Conservation (phyloP, 2,329 filamentous ascomycete genomes). For the Paramyrothecium sp. region DNA sequence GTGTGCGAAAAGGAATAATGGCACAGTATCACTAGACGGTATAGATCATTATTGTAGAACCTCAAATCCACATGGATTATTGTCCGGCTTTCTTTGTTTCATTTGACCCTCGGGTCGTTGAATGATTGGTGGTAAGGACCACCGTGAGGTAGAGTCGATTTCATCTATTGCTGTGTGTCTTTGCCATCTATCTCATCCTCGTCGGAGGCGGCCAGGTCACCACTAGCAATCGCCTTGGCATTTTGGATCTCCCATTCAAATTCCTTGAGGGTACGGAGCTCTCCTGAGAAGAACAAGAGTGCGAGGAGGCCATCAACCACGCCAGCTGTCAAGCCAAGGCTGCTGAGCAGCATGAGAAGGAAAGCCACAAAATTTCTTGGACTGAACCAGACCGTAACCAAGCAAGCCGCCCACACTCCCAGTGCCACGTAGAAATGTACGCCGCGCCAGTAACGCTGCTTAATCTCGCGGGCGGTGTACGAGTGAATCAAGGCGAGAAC, state of each 20-base stretch:
- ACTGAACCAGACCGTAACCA: slow-evolving; percentile 84
- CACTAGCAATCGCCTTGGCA: slow-evolving; percentile 47
- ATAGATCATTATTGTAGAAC: background rate
- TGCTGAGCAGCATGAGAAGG: slow-evolving; percentile 74
- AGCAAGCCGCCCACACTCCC: slow-evolving; percentile 67
- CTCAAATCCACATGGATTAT: too few species aligned
- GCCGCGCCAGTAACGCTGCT: slow-evolving; percentile 70
- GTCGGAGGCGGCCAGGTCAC: slow-evolving; percentile 18
- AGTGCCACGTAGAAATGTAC: slow-evolving; percentile 71
- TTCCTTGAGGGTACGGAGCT: slow-evolving; percentile 80
- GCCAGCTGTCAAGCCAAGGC: slow-evolving; percentile 73
- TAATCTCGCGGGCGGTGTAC: slow-evolving; percentile 69
- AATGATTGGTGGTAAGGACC: background rate
- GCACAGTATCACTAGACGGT: background rate
- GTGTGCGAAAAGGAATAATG: background rate
- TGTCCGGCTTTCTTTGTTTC: too few species aligned
- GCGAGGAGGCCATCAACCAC: slow-evolving; percentile 84
- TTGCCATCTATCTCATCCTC: slow-evolving; percentile 13
- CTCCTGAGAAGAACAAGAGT: slow-evolving; percentile 80
- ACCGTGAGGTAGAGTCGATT: background rate
- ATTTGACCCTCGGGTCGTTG: too few species aligned
- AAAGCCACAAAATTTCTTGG: slow-evolving; percentile 76
- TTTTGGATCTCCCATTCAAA: slow-evolving; percentile 91
- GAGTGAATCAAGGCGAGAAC: slow-evolving; percentile 69
- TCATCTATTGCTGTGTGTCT: slow-evolving; percentile 6